Percentiles rank a stretch among this genome's conserved stretches.
Conservation (phyloP, 2,329 filamentous ascomycete species). For the Teratosphaeria nubilosa region DNA sequence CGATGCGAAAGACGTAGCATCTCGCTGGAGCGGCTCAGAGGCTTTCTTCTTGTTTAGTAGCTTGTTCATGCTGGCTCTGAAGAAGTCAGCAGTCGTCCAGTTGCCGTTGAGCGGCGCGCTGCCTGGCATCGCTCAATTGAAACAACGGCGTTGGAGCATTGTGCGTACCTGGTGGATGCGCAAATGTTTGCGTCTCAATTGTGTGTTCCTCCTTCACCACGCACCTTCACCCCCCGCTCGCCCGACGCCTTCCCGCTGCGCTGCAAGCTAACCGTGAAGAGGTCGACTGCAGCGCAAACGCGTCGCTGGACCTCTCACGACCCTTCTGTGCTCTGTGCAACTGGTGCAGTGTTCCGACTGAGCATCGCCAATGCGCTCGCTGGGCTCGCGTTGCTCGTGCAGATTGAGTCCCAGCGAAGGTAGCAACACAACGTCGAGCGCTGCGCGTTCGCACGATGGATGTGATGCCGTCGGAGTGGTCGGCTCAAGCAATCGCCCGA, state of each 20-base stretch:
- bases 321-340: background rate
- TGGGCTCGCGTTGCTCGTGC: background rate
- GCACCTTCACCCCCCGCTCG: background rate
- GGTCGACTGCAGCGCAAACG: background rate
- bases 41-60: constrained; percentile 64
- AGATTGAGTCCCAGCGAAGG: background rate
- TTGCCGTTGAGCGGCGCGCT: background rate
- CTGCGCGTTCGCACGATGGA: background rate
- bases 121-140: constrained; percentile 10
- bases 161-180: constrained; percentile 2
- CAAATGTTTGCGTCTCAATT: background rate
- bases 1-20: constrained; percentile 11
- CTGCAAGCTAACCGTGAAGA: background rate
- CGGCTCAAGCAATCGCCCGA: background rate
- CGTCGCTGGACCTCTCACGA: constrained; percentile 1
- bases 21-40: constrained; percentile 43
- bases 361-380: background rate
- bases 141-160: background rate
- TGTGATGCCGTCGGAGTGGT: background rate
- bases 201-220: background rate
- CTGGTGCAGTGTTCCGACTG: background rate
- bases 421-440: background rate
- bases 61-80: constrained; percentile 54
- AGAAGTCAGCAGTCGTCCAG: constrained; percentile 5
- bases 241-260: background rate